phyloP scores from a whole-genome alignment of 176 grass and related monocot species.

The Triticum turgidum region DNA sequence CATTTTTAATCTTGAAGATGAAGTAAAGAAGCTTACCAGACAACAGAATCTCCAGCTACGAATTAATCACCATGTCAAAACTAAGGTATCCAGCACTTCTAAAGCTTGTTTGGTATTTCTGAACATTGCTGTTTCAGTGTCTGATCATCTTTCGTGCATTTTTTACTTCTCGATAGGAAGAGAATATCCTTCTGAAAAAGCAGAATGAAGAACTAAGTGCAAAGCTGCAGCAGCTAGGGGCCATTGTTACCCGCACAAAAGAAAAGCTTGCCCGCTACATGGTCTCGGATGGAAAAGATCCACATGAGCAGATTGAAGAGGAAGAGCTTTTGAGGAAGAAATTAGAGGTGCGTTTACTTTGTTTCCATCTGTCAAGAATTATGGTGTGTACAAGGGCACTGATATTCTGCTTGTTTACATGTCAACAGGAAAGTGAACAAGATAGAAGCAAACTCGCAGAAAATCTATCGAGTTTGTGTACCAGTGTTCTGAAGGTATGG shows the following conservation, averaged over 20 bases:
- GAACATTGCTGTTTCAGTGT: conserved; percentile 12
- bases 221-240: conserved; percentile 63
- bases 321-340: conserved; percentile 64
- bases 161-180: conserved; percentile 60
- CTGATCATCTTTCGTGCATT: conserved; percentile 20
- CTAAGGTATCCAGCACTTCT: conserved; percentile 52
- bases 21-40: conserved; percentile 73
- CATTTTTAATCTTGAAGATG: conserved; percentile 78
- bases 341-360: conserved; percentile 53
- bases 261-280: conserved; percentile 75
- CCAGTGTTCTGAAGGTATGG: conserved; percentile 70
- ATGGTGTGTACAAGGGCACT: neutral
- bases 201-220: conserved; percentile 69
- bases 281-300: conserved; percentile 58
- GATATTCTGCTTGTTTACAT: conserved; percentile 10
- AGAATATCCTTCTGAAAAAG: conserved; percentile 59
- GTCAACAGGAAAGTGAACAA: conserved; percentile 73
- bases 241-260: conserved; percentile 53
- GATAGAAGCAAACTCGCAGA: conserved; percentile 62
- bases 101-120: neutral
- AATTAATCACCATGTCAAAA: conserved; percentile 97
- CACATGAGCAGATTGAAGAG: conserved; percentile 57
- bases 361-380: conserved; percentile 8
- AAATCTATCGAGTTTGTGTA: conserved; percentile 61
- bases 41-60: conserved; percentile 87